Percentiles rank a stretch among this genome's conserved stretches.
phyloP scores from a whole-genome alignment of 768 basidiomycete species.

The Lentinula boryana region DNA sequence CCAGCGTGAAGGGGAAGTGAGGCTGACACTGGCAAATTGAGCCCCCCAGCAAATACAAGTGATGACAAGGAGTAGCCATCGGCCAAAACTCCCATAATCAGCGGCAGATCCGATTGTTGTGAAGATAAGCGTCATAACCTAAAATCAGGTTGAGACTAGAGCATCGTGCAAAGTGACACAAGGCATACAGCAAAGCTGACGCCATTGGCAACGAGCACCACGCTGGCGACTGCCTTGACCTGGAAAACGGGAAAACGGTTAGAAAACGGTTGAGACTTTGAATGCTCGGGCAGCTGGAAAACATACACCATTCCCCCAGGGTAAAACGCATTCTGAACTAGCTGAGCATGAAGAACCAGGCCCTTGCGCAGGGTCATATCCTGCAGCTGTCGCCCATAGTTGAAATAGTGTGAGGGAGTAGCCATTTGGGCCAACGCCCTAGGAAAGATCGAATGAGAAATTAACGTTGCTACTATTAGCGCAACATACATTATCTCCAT shows the following conservation, averaged over 20 bases:
- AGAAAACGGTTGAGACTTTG: background rate
- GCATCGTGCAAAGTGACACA: background rate
- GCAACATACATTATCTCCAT: constrained; percentile 65
- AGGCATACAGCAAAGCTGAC: constrained; percentile 62
- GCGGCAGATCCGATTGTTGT: constrained; percentile 74
- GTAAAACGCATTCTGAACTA: constrained; percentile 72
- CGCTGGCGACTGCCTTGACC: constrained; percentile 49
- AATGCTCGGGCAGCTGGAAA: background rate
- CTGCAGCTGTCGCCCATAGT: constrained; percentile 62
- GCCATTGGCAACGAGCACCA: constrained; percentile 75
- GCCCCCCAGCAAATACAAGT: constrained; percentile 78
- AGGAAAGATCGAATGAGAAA: background rate
- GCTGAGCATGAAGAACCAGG: constrained; percentile 63
- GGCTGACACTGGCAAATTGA: constrained; percentile 70
- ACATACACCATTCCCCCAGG: constrained; percentile 45
- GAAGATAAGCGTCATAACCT: constrained; percentile 78
- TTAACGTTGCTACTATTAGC: background rate
- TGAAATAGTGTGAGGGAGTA: constrained; percentile 77
- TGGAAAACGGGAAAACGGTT: background rate
- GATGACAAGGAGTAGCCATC: constrained; percentile 67
- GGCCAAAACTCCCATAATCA: constrained; percentile 71
- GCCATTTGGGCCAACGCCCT: constrained; percentile 66
- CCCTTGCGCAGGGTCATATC: constrained; percentile 65
- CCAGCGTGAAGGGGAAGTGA: constrained; percentile 68
- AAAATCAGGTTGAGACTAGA: background rate